Evolutionary conservation across 805 yeast species (phyloP).

Genomic region (Saturnispora quitensis): DNA sequence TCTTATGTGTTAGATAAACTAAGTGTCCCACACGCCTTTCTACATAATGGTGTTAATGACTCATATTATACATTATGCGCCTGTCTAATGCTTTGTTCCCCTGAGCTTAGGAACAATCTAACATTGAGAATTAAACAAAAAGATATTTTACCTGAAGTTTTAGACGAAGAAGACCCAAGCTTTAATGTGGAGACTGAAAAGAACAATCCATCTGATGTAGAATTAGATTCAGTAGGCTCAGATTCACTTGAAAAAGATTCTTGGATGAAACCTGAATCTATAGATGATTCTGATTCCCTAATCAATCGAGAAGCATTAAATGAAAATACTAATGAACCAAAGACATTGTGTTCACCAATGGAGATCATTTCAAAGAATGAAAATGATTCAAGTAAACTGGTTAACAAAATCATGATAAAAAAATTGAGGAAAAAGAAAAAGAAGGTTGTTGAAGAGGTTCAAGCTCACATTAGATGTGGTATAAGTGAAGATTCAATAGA

Average conservation of each 20-base stretch:
- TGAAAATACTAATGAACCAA: not conserved
- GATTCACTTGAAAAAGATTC: not conserved
- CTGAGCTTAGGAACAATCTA: conserved; percentile 20
- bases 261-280: not conserved
- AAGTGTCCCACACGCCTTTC: conserved; percentile 22
- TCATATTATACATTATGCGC: conserved; percentile 24
- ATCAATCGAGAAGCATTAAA: not conserved
- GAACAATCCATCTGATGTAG: not conserved
- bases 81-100: conserved; percentile 21
- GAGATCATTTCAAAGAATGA: not conserved
- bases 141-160: not conserved
- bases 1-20: conserved; percentile 22
- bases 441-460: not conserved
- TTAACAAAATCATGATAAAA: not conserved
- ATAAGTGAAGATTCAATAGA: conserved; percentile 13
- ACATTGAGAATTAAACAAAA: not conserved
- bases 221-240: not conserved
- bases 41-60: conserved; percentile 28
- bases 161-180: not conserved
- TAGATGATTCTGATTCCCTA: conserved; percentile 2
- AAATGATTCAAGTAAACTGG: not conserved
- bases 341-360: not conserved
- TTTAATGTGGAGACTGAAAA: not conserved
- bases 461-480: conserved; percentile 13
- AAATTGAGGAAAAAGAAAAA: conserved; percentile 5